Conservation (phyloP, 176 grass and related monocot species). For the Oryza glumipatula region DNA sequence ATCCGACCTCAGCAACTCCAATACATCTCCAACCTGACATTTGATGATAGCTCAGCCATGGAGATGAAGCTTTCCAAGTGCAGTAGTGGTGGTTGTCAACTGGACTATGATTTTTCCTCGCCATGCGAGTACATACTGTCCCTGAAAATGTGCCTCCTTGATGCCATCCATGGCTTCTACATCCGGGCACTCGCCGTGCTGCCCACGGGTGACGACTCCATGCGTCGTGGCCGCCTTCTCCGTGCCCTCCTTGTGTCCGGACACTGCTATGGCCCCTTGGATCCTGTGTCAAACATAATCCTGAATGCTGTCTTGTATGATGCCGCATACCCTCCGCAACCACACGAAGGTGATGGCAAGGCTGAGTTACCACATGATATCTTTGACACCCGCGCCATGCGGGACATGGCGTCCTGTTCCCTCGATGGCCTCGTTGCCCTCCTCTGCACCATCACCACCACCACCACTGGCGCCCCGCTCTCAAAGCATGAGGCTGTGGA, state of each 20-base stretch:
- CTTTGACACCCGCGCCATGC: not conserved
- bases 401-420: not conserved
- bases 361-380: not conserved
- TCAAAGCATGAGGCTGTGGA: not conserved
- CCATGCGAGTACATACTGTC: not conserved
- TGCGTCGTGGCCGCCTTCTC: not conserved
- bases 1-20: not conserved
- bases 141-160: slow-evolving; percentile 8
- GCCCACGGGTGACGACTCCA: too few species aligned
- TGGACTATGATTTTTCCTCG: not conserved
- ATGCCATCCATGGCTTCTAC: not conserved
- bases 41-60: not conserved
- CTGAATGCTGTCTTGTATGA: not conserved
- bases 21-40: not conserved
- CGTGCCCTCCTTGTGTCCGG: not conserved
- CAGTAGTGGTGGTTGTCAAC: not conserved
- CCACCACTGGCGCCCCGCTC: too few species aligned
- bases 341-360: too few species aligned
- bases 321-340: not conserved
- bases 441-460: not conserved
- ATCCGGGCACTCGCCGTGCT: not conserved
- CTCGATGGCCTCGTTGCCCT: slow-evolving; percentile 6
- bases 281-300: not conserved
- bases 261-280: slow-evolving; percentile 12
- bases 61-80: not conserved